phyloP scores from a whole-genome alignment of 2,329 filamentous ascomycete species.

The Xylaria multiplex region DNA sequence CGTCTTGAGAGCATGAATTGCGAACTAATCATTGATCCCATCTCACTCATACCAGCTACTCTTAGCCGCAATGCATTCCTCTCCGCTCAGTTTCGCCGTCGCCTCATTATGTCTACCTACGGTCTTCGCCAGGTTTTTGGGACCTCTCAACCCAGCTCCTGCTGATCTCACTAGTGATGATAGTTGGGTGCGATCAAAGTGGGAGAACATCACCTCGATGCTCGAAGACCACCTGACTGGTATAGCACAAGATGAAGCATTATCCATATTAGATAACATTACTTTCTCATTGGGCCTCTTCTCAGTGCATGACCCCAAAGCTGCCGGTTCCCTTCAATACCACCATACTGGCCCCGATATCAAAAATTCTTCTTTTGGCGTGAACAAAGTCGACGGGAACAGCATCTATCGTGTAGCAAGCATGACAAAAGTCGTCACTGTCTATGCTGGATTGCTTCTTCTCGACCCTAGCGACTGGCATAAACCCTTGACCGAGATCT shows the following conservation, averaged over 20 bases:
- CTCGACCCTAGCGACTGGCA: constrained; percentile 50
- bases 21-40: not conserved
- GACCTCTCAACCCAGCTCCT: constrained; percentile 50
- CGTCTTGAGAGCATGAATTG: not conserved
- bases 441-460: constrained; percentile 52
- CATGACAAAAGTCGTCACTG: constrained; percentile 53
- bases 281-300: constrained; percentile 55
- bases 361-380: constrained; percentile 46
- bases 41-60: not conserved
- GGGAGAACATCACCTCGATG: constrained; percentile 49
- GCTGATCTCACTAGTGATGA: constrained; percentile 48
- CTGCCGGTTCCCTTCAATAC: constrained; percentile 47
- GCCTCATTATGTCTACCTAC: constrained; percentile 30
- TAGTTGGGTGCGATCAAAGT: constrained; percentile 48
- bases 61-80: constrained; percentile 20
- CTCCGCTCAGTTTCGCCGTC: not conserved
- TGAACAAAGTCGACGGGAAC: constrained; percentile 52
- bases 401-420: constrained; percentile 57
- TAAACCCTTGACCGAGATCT: constrained; percentile 46
- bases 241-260: constrained; percentile 28
- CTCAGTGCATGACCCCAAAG: constrained; percentile 50
- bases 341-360: constrained; percentile 51
- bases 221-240: constrained; percentile 40
- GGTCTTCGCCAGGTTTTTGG: constrained; percentile 39
- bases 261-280: constrained; percentile 45